Conservation (phyloP, 768 basidiomycete species). For the Russula virescens region DNA sequence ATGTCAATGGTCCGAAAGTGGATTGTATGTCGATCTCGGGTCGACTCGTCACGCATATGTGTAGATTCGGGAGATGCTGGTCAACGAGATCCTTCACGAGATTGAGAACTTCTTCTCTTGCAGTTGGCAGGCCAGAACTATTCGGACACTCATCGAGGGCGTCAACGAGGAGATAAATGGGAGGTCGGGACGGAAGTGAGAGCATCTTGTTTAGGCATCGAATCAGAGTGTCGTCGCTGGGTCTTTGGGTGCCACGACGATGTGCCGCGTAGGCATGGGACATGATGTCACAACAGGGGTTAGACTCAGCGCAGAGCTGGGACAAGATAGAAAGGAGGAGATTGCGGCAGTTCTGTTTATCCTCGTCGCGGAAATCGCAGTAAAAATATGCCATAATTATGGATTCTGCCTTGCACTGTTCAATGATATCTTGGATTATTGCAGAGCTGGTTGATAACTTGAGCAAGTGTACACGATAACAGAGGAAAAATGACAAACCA, state of each 20-base stretch:
- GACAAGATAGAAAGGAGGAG: not conserved
- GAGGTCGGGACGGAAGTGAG: not conserved
- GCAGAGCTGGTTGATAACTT: not conserved
- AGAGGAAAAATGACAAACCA: not conserved
- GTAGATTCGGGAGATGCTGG: not conserved
- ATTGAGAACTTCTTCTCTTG: not conserved
- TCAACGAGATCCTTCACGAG: not conserved
- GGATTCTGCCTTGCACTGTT: not conserved
- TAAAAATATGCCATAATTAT: not conserved
- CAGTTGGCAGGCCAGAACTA: not conserved
- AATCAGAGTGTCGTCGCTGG: not conserved
- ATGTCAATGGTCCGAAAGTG: not conserved
- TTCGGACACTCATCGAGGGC: not conserved
- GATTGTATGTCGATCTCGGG: not conserved
- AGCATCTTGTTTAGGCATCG: not conserved
- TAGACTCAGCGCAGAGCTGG: not conserved
- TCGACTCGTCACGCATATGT: not conserved
- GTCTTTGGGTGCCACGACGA: not conserved
- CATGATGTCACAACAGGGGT: not conserved
- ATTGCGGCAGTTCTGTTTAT: not conserved
- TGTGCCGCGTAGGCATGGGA: not conserved
- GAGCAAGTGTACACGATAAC: not conserved
- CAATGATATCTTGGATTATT: not conserved
- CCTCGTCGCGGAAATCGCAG: slow-evolving; percentile 2
- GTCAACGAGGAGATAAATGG: not conserved